Conservation (phyloP, 805 yeast genomes). For the Torulaspora microellipsoides region DNA sequence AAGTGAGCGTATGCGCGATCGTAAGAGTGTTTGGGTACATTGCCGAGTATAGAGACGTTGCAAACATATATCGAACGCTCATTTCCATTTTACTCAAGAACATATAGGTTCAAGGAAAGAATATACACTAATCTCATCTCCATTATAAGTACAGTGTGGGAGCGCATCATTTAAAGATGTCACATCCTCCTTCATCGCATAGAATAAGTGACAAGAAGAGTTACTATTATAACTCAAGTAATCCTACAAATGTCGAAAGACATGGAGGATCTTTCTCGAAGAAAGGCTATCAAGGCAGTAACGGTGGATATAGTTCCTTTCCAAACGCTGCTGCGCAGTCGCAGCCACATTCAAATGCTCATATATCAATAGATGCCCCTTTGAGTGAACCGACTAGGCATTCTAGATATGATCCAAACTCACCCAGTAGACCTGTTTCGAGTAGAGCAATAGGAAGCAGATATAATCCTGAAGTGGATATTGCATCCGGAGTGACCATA, state of each 20-base stretch:
- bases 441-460: constrained; percentile 22
- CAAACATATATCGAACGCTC: too few relatives aligned
- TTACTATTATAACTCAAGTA: constrained; percentile 27
- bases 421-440: constrained; percentile 16
- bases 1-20: too few relatives aligned
- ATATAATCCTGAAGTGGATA: constrained; percentile 25
- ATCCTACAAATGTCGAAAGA: constrained; percentile 21
- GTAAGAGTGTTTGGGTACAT: too few relatives aligned
- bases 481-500: background rate
- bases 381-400: constrained; percentile 14
- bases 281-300: constrained; percentile 10
- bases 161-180: constrained; percentile 4
- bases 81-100: too few relatives aligned
- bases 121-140: too few relatives aligned
- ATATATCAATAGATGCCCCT: background rate
- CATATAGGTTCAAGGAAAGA: too few relatives aligned
- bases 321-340: background rate
- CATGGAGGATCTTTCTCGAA: constrained; percentile 18
- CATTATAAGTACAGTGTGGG: too few relatives aligned
- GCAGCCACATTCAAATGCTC: constrained; percentile 2
- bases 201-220: constrained; percentile 28
- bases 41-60: too few relatives aligned
- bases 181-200: constrained; percentile 14
- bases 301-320: constrained; percentile 2
- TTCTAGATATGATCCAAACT: constrained; percentile 30